A percentile compares a stretch with the other conserved stretches of the same genome.
Evolutionary conservation across 441 rosid genomes (phyloP).

Genomic region (Brassica balearica): DNA sequence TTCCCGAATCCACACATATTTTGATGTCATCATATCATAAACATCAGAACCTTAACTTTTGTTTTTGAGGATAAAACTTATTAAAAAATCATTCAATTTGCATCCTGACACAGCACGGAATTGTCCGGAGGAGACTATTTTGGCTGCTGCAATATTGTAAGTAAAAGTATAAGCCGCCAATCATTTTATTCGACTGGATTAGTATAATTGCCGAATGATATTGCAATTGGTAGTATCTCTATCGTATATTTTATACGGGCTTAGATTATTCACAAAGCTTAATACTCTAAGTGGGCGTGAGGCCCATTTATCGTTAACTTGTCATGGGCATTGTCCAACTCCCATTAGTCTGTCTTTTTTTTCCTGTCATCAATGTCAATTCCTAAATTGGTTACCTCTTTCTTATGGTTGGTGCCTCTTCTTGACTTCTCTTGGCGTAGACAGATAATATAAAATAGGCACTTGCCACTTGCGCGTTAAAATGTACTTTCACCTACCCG

Average conservation of each 20-base stretch:
- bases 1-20: conserved; percentile 38
- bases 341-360: not conserved
- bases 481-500: conserved; percentile 22
- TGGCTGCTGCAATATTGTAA: conserved; percentile 20
- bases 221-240: not conserved
- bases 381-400: no score
- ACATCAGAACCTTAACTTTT: conserved; percentile 33
- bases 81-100: conserved; percentile 9
- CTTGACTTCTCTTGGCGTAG: no score
- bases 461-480: not conserved
- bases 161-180: conserved; percentile 21
- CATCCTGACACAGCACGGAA: conserved; percentile 14
- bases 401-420: no score
- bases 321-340: not conserved
- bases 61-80: not conserved
- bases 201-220: not conserved
- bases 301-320: conserved; percentile 4
- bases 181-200: not conserved
- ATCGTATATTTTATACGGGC: not conserved
- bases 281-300: not conserved
- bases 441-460: no score
- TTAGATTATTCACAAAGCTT: not conserved
- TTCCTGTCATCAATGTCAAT: no score
- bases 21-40: conserved; percentile 38
- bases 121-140: conserved; percentile 29